Base-by-base conservation (phyloP, 2,329 filamentous ascomycete species). In the Phyllosticta ampelicida region DNA sequence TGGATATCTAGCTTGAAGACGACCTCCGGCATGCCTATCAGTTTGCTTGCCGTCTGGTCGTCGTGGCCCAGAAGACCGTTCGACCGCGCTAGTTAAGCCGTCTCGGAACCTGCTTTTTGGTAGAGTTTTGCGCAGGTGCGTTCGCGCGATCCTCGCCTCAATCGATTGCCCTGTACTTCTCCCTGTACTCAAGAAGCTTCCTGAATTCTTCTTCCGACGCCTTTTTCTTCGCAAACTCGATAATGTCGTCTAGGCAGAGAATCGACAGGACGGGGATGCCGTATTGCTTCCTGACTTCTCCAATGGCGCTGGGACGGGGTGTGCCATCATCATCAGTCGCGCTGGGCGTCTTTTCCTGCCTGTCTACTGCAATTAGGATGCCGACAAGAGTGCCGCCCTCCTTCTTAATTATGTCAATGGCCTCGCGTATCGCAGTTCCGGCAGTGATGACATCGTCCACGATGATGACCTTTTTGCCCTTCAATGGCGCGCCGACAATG, bases 371-470 rank as follows among this genome's bases (percentile, higher is more conserved):
- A 29, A 99, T 87, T 19, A 96, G 82, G 59, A 97, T 91, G 28
- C 90, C 92, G 3, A 87, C 87, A 20, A 97, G 84, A 54, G 81
- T 83, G 1, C 92, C 94, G 2, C 92, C 94, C 70, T 95, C 87
- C 65, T 83, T 83, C 66, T 84, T 81, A 70, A 97, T 96, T 73
- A 96, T 94, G 57, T 84, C 84, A 61, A 97, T 90, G 13, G 92
- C 90, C 73, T 97, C 91, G 60, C 90, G 81, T 76, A 96, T 91
- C 48, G 94, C 94, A 1, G 91, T 97, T 26, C 94, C 94, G 0
- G 90, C 92, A 0, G 91, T 96, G 67, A 97, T 92, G 59, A 99
- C 92, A 74, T 97, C 94, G 77, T 99, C 94, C 48, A 99, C 86
- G 65, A 99, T 88, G 30, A 99, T 79, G 16, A 96, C 84, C 61